Percentiles rank a stretch among this genome's conserved stretches.
Conservation (phyloP, 345 rosid genomes). For the Brassica juncea region DNA sequence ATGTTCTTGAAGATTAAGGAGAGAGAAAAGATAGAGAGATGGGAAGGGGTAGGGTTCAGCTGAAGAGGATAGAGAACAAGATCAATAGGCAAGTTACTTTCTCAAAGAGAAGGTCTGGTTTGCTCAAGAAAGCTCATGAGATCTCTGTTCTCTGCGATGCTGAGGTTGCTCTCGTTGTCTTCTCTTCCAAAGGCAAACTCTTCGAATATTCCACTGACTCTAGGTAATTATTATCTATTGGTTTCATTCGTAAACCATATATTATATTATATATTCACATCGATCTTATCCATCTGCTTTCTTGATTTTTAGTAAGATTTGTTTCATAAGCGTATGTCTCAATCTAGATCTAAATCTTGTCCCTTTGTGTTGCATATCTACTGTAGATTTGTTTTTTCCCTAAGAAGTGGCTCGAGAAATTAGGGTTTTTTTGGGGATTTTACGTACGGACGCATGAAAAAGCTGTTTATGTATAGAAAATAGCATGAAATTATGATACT, state of each 20-base stretch:
- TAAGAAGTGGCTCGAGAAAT: constrained; percentile 40
- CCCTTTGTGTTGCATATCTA: not conserved
- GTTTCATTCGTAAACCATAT: not conserved
- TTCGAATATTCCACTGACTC: constrained; percentile 75
- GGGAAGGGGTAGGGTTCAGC: constrained; percentile 93
- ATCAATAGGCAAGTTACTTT: constrained; percentile 87
- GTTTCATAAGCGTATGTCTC: constrained; percentile 1
- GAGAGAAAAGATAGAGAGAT: constrained; percentile 67
- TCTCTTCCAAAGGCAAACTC: constrained; percentile 85
- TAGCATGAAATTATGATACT: constrained; percentile 42
- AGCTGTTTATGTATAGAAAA: constrained; percentile 28
- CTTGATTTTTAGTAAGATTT: constrained; percentile 1
- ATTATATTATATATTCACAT: constrained; percentile 17
- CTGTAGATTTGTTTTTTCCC: constrained; percentile 38
- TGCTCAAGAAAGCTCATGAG: constrained; percentile 87
- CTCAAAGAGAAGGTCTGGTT: constrained; percentile 76
- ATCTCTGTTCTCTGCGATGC: constrained; percentile 88
- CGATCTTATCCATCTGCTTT: constrained; percentile 26
- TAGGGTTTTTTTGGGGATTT: constrained; percentile 39
- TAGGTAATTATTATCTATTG: constrained; percentile 43
- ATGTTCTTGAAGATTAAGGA: constrained; percentile 26
- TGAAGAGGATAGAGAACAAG: constrained; percentile 93
- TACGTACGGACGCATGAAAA: constrained; percentile 36
- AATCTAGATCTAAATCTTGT: constrained; percentile 18
- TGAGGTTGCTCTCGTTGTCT: constrained; percentile 73